These are phyloP conservation scores for Mortierella sp. DNA, from an alignment of 371 early-diverging fungal species.

Conservation along the genomic window DNA sequence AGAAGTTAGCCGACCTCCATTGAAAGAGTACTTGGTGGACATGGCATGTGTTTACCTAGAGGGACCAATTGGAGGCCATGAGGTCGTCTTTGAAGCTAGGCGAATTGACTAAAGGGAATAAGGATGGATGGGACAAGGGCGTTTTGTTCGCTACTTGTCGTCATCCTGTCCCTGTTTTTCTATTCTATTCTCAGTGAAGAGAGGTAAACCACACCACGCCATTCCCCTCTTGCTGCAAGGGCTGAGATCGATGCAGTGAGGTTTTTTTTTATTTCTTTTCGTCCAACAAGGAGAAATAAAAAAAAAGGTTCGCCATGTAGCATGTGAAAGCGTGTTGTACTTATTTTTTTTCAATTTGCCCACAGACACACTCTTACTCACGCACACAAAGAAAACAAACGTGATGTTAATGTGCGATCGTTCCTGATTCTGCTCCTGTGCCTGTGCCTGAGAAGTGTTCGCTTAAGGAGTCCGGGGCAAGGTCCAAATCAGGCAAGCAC, in stretches of 20 bases:
- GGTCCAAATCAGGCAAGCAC: constrained; percentile 38
- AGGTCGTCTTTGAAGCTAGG: not conserved
- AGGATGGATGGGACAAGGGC: not conserved
- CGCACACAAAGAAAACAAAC: constrained; percentile 7
- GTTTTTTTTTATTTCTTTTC: too few relatives aligned
- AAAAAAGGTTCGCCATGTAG: not conserved
- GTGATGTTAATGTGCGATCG: not conserved
- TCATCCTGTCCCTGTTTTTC: not conserved
- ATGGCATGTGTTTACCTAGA: not conserved
- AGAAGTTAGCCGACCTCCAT: not conserved
- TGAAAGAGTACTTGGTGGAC: not conserved
- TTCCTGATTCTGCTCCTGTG: not conserved
- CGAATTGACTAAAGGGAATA: not conserved
- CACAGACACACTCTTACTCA: not conserved
- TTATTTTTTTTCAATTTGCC: not conserved
- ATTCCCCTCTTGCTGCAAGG: not conserved
- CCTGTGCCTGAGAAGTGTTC: not conserved
- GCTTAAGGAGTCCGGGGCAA: constrained; percentile 57
- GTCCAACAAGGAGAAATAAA: constrained; percentile 9
- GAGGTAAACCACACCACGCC: not conserved
- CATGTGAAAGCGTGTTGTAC: constrained; percentile 6
- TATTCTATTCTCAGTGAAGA: not conserved
- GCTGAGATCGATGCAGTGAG: not conserved
- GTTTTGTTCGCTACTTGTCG: not conserved
- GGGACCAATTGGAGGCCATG: not conserved